A percentile compares a stretch with the other conserved stretches of the same genome.
Evolutionary conservation across 306 rosid genomes (phyloP).

Genomic region (Lotus japonicus): DNA sequence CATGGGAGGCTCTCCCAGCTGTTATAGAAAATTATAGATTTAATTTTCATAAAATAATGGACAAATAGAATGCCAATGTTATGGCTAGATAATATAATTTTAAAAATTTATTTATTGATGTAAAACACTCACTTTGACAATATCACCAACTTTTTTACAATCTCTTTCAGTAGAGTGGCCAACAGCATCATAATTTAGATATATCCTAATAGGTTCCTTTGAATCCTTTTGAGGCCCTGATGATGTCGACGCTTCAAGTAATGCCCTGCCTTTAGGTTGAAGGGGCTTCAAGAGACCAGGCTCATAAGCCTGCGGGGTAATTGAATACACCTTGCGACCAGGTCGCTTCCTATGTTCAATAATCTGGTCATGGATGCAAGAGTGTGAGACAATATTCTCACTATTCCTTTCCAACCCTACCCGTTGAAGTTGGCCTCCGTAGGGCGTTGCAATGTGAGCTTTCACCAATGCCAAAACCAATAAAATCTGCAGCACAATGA

Average conservation of each 20-base stretch:
- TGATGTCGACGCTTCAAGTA: conserved; percentile 54
- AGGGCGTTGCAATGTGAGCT: conserved; percentile 38
- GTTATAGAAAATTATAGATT: conserved; percentile 14
- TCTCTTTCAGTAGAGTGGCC: conserved; percentile 96
- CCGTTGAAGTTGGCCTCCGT: conserved; percentile 36
- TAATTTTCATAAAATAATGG: conserved; percentile 7
- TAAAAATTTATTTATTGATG: background rate
- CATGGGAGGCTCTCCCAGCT: conserved; percentile 91
- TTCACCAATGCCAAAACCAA: conserved; percentile 51
- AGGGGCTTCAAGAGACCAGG: conserved; percentile 39
- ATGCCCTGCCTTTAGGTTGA: conserved; percentile 66
- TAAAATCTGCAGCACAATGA: conserved; percentile 48
- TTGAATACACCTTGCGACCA: conserved; percentile 81
- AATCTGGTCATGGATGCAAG: conserved; percentile 96
- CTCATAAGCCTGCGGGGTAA: conserved; percentile 79
- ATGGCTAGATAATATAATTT: background rate
- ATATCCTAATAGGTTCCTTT: conserved; percentile 82
- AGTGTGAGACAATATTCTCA: conserved; percentile 64
- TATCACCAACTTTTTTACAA: conserved; percentile 66
- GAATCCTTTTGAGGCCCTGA: conserved; percentile 44
- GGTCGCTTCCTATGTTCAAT: conserved; percentile 82
- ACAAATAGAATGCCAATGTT: conserved; percentile 8
- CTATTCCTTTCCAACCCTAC: conserved; percentile 37
- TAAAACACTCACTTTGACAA: conserved; percentile 68
- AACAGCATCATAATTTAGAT: conserved; percentile 93